Evolutionary conservation across 345 rosid genomes (phyloP).

Genomic region (Eucalyptus dawsonii): DNA sequence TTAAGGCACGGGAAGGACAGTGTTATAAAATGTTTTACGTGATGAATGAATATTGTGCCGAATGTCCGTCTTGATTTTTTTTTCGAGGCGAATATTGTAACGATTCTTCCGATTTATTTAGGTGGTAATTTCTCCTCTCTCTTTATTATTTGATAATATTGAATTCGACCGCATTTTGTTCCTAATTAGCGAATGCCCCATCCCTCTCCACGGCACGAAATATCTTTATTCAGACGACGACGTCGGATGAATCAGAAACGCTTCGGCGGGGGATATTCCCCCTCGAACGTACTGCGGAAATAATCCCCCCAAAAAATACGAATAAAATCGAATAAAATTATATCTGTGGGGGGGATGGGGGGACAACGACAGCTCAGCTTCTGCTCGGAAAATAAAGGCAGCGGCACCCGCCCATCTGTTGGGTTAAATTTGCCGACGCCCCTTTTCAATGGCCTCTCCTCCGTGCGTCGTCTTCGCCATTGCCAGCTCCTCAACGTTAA

Average conservation of each 20-base stretch:
- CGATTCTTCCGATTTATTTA: background rate
- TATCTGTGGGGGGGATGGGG: background rate
- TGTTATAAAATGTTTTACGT: accelerated
- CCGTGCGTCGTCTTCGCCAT: background rate
- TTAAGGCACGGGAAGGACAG: accelerated
- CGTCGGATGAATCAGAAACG: background rate
- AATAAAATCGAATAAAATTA: background rate
- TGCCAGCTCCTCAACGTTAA: background rate
- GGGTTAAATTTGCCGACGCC: background rate
- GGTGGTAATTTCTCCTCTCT: background rate
- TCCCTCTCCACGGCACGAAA: background rate
- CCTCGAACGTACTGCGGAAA: background rate
- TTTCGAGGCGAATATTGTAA: accelerated
- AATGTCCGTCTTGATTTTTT: background rate
- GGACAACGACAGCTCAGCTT: background rate
- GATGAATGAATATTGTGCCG: accelerated
- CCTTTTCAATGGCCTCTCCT: background rate
- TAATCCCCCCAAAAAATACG: background rate
- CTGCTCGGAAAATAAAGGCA: background rate
- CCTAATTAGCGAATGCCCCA: background rate
- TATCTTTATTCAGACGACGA: background rate
- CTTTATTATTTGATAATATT: too few species aligned
- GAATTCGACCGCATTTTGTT: background rate
- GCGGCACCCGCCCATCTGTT: background rate
- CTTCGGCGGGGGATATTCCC: background rate